Percentiles rank a stretch among this genome's conserved stretches.
phyloP scores from a whole-genome alignment of 495 filamentous ascomycete genomes.

The Mycothermus thermophilus region DNA sequence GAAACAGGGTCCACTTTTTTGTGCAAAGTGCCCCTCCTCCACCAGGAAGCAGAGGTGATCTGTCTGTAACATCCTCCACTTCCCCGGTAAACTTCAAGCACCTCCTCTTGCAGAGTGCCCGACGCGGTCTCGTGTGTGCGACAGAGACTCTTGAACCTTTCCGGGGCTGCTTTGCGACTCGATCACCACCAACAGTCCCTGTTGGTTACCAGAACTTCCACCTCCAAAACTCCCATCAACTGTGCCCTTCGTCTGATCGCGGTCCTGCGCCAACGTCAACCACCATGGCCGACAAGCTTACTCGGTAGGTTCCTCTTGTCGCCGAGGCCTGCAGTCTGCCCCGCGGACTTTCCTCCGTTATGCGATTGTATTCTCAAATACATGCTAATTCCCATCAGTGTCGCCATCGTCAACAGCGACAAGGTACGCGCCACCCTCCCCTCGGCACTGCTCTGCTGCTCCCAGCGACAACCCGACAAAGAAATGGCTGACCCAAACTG shows the following conservation, averaged over 20 bases:
- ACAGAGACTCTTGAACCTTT: too few relatives aligned
- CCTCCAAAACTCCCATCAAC: too few relatives aligned
- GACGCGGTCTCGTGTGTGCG: too few relatives aligned
- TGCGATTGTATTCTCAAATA: too few relatives aligned
- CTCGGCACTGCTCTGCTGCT: background rate
- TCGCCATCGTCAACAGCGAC: slow-evolving; percentile 94
- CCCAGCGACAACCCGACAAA: background rate
- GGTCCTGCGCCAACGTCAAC: too few relatives aligned
- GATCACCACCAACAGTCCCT: too few relatives aligned
- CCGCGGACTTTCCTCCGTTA: too few relatives aligned
- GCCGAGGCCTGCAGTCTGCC: background rate
- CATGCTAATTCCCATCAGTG: slow-evolving; percentile 45
- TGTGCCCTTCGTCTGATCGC: too few relatives aligned
- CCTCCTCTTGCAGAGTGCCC: too few relatives aligned
- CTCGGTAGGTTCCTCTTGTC: slow-evolving; percentile 15
- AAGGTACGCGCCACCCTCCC: slow-evolving; percentile 48
- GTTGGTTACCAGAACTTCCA: too few relatives aligned
- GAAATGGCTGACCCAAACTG: slow-evolving; percentile 4
- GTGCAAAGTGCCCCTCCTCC: slow-evolving; percentile 6
- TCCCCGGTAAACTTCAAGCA: too few relatives aligned
- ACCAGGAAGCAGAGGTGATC: slow-evolving; percentile 1
- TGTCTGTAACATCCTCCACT: background rate
- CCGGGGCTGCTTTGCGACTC: too few relatives aligned
- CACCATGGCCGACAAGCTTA: slow-evolving; percentile 27
- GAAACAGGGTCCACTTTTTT: slow-evolving; percentile 6